Evolutionary conservation across 352 stramenopile species (phyloP).

Genomic region (Pythium sp.): DNA sequence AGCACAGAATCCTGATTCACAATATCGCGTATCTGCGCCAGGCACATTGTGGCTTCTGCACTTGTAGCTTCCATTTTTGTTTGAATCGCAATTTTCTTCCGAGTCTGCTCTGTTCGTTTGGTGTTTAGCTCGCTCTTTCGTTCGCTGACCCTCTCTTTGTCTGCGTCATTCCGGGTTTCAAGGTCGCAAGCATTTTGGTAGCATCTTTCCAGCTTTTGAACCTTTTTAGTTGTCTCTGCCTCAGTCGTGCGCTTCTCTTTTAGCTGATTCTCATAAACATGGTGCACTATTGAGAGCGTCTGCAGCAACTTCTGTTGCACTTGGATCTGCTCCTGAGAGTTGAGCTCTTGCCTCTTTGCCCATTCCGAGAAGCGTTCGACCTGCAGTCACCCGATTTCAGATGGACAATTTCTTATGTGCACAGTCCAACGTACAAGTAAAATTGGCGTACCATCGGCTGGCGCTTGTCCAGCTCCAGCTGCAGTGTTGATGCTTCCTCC

Average conservation of each 20-base stretch:
- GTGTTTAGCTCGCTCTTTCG: background rate
- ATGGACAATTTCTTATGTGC: background rate
- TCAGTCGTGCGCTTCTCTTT: background rate
- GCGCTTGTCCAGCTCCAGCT: background rate
- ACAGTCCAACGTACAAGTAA: background rate
- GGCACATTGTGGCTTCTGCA: background rate
- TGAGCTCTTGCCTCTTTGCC: background rate
- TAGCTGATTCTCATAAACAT: background rate
- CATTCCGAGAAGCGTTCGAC: background rate
- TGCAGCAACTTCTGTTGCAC: background rate
- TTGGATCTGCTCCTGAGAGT: background rate
- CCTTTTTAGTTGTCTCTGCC: background rate
- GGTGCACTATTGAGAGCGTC: background rate
- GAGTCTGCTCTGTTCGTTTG: background rate
- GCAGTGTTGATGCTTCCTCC: background rate
- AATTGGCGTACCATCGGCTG: background rate
- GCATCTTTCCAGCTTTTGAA: background rate
- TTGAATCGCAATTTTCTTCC: background rate
- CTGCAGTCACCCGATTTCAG: background rate
- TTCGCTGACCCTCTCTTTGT: background rate
- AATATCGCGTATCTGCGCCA: background rate
- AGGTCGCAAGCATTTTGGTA: background rate
- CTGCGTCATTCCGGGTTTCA: background rate
- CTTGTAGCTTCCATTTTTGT: background rate
- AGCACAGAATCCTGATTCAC: background rate